These are phyloP conservation scores for Aspergillus asperescens DNA, from an alignment of 495 filamentous ascomycete species.

Conservation along the genomic window DNA sequence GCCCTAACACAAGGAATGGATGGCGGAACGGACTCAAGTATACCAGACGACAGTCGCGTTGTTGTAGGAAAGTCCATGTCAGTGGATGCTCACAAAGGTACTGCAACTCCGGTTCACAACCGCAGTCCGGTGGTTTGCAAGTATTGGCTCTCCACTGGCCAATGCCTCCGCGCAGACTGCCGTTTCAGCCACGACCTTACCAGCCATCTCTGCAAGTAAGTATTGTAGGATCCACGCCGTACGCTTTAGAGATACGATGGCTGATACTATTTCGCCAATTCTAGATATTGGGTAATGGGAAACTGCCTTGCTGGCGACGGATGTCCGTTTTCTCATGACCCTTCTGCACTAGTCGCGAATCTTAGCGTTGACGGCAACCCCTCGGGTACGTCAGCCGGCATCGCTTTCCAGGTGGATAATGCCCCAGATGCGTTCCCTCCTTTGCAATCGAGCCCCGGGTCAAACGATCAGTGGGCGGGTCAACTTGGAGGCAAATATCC, in stretches of 20 bases:
- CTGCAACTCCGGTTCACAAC: constrained; percentile 64
- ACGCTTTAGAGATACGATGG: not conserved
- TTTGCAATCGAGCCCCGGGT: constrained; percentile 46
- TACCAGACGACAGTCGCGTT: constrained; percentile 46
- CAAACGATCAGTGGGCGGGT: constrained; percentile 55
- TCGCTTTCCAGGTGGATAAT: constrained; percentile 72
- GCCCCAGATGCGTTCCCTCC: constrained; percentile 79
- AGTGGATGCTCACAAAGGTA: constrained; percentile 61
- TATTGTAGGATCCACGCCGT: constrained; percentile 22
- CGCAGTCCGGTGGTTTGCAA: constrained; percentile 88
- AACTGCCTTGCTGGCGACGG: constrained; percentile 92
- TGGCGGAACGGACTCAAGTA: constrained; percentile 24
- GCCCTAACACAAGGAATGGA: constrained; percentile 67
- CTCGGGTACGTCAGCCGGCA: constrained; percentile 16
- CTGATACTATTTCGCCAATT: constrained; percentile 16
- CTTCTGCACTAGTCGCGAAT: constrained; percentile 67
- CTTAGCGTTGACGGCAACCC: constrained; percentile 57
- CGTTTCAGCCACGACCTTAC: constrained; percentile 95
- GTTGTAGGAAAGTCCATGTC: constrained; percentile 90
- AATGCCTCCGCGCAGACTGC: constrained; percentile 91
- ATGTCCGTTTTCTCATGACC: constrained; percentile 97
- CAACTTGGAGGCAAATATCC: constrained; percentile 43
- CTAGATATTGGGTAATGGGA: constrained; percentile 91
- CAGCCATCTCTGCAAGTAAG: constrained; percentile 96
- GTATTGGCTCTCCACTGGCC: constrained; percentile 87